Conservation (phyloP, 805 yeast species). For the Wickerhamiella slavikovae region DNA sequence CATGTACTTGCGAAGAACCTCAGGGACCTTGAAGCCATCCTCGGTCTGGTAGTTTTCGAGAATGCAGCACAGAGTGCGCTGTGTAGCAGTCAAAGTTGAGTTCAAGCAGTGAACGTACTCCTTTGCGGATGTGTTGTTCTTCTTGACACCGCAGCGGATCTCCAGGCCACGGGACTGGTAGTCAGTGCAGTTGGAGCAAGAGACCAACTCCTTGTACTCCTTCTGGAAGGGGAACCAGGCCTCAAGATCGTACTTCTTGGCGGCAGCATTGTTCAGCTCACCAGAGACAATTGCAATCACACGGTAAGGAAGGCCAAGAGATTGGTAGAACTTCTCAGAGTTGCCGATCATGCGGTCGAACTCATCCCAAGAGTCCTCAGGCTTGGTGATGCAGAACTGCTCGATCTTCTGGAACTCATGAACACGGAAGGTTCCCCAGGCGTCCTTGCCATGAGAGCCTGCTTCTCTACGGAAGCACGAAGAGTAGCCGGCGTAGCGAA, state of each 20-base stretch:
- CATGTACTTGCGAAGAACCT: constrained; percentile 84
- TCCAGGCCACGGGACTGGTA: constrained; percentile 97
- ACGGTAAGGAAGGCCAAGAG: constrained; percentile 84
- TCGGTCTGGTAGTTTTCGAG: constrained; percentile 96
- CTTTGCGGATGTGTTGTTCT: constrained; percentile 86
- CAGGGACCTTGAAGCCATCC: constrained; percentile 84
- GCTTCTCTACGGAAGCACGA: constrained; percentile 99
- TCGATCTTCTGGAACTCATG: constrained; percentile 97
- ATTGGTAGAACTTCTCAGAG: constrained; percentile 84
- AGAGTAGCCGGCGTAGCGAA: constrained; percentile 93
- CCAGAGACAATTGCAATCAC: constrained; percentile 97
- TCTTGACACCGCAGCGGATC: constrained; percentile 95
- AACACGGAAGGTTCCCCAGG: constrained; percentile 99
- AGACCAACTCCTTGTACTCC: constrained; percentile 94
- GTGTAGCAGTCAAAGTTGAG: constrained; percentile 93
- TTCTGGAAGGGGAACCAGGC: constrained; percentile 99
- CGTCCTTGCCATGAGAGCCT: constrained; percentile 97
- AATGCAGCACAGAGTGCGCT: constrained; percentile 94
- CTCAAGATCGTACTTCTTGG: constrained; percentile 95
- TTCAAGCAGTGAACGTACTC: constrained; percentile 96
- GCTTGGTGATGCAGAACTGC: constrained; percentile 90
- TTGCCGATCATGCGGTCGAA: constrained; percentile 84
- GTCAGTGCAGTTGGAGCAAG: constrained; percentile 98
- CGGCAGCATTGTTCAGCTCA: constrained; percentile 96
- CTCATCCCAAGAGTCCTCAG: constrained; percentile 95